phyloP scores from a whole-genome alignment of 495 filamentous ascomycete genomes.

The Lophiotrema nucula region DNA sequence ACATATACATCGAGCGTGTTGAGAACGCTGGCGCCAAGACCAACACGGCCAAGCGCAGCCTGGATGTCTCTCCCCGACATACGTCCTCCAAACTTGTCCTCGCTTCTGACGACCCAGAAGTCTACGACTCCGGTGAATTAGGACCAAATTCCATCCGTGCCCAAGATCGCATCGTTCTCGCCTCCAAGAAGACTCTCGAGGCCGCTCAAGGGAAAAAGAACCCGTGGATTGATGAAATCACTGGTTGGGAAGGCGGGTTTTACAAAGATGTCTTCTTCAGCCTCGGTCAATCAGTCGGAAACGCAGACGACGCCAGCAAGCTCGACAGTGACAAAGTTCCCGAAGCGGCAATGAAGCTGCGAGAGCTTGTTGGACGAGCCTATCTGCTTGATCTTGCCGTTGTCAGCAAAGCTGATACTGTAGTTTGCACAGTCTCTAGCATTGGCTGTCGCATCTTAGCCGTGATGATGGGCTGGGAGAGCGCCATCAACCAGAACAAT shows the following conservation, averaged over 20 bases:
- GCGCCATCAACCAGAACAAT: slow-evolving; percentile 50
- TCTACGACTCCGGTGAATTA: slow-evolving; percentile 60
- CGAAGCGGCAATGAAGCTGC: slow-evolving; percentile 53
- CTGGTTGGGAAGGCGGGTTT: slow-evolving; percentile 76
- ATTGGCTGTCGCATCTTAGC: slow-evolving; percentile 66
- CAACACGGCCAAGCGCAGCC: not conserved
- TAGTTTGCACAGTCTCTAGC: slow-evolving; percentile 66
- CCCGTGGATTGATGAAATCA: slow-evolving; percentile 62
- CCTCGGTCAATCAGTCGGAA: slow-evolving; percentile 49
- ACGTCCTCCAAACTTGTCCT: slow-evolving; percentile 50
- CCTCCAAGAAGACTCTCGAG: slow-evolving; percentile 54
- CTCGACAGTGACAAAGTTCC: slow-evolving; percentile 40
- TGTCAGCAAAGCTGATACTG: slow-evolving; percentile 58
- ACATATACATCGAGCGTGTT: slow-evolving; percentile 35
- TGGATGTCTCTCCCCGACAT: slow-evolving; percentile 1
- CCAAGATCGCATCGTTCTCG: slow-evolving; percentile 65
- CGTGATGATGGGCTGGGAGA: slow-evolving; percentile 79
- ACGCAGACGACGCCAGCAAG: slow-evolving; percentile 30
- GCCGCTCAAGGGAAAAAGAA: slow-evolving; percentile 40
- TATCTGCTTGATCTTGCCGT: slow-evolving; percentile 72
- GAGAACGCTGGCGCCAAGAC: slow-evolving; percentile 19
- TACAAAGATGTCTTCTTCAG: slow-evolving; percentile 68
- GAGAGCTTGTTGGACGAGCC: slow-evolving; percentile 65
- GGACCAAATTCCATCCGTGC: slow-evolving; percentile 49
- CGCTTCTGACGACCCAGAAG: slow-evolving; percentile 69